These are phyloP conservation scores for Salvia splendens DNA, from an alignment of 257 asterid genomes.

Conservation along the genomic window DNA sequence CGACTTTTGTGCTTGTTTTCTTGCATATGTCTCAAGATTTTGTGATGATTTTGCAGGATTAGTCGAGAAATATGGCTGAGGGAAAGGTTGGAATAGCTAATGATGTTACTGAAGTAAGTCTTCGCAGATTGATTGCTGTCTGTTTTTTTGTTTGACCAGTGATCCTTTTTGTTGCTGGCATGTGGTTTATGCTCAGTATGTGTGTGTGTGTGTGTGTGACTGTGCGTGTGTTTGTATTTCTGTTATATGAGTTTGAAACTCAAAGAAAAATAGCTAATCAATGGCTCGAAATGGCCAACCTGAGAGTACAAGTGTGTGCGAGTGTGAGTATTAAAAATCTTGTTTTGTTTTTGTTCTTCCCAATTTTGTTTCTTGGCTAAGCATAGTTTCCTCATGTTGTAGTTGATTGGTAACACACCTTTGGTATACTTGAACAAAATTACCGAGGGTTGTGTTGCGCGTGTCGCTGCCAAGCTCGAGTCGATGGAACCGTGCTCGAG, in stretches of 20 bases:
- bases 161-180: not conserved
- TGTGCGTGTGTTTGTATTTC: too few species aligned
- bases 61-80: slow-evolving; percentile 53
- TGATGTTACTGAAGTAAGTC: slow-evolving; percentile 88
- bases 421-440: slow-evolving; percentile 91
- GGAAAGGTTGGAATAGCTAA: slow-evolving; percentile 73
- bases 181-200: too few species aligned
- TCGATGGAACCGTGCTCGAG: slow-evolving; percentile 98
- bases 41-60: slow-evolving; percentile 43
- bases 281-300: too few species aligned
- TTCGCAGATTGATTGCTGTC: slow-evolving; percentile 24
- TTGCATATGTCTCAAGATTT: not conserved
- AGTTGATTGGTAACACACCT: slow-evolving; percentile 96
- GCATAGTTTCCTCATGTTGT: slow-evolving; percentile 29
- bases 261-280: too few species aligned
- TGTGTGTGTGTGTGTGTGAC: too few species aligned
- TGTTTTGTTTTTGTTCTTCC: slow-evolving; percentile 5
- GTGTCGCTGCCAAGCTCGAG: slow-evolving; percentile 94
- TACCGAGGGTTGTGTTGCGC: slow-evolving; percentile 89
- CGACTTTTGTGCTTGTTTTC: not conserved
- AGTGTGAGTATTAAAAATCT: too few species aligned
- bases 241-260: too few species aligned
- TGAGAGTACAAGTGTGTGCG: too few species aligned
- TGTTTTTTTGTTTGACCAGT: slow-evolving; percentile 15
- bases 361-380: not conserved